Base-by-base conservation (phyloP, 805 yeast genomes). In the Barnettozyma wickerhamii region DNA sequence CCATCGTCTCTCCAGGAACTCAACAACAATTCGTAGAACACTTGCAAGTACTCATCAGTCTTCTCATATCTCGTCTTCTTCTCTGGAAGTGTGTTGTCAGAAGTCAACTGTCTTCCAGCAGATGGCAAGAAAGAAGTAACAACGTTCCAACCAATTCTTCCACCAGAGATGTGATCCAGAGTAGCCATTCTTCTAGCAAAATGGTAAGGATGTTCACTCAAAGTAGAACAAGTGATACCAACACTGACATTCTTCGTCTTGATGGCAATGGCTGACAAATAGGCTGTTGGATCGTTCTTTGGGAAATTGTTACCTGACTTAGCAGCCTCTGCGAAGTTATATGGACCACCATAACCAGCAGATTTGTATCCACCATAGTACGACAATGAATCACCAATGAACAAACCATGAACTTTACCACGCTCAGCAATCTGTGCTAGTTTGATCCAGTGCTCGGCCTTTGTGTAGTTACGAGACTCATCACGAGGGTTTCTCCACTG, bases 1-100 rank as follows among this genome's bases (percentile, higher is more conserved):
- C 60, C 63, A 40, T 67, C 73, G 43, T 68, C 73, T 36, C 66
- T 56, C 74, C 74, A 69, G 2, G 71, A 64, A 10, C 67, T 58
- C 31, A 70, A 52, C 40, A 69, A 59, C 20, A 69, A 51, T 40
- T 65, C 63, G 45, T 64, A 63, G 10, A 66, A 59, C 7, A 70
- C 71, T 37, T 69, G 55, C 15, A 69, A 46, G 43, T 61, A 70
- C 49, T 70, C 75, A 30, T 66, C 68, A 6, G 75, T 71, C 35
- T 57, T 53, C 9, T 47, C 56, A 44, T 69, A 69, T 41, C 75
- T 60, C 7, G 32, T 21, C 13, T 27, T 35, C 26, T 45, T 36
- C 13, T 60, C 63, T 10, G 66, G 62, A 14, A 43, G 26, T 9
- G 19, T 10, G 13, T 23, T 23, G 10, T 34, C 43, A 19, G 15